Percentiles rank a stretch among this genome's conserved stretches.
These are phyloP conservation scores for Luffa acutangula DNA, from an alignment of 306 rosid genomes.

Conservation along the genomic window DNA sequence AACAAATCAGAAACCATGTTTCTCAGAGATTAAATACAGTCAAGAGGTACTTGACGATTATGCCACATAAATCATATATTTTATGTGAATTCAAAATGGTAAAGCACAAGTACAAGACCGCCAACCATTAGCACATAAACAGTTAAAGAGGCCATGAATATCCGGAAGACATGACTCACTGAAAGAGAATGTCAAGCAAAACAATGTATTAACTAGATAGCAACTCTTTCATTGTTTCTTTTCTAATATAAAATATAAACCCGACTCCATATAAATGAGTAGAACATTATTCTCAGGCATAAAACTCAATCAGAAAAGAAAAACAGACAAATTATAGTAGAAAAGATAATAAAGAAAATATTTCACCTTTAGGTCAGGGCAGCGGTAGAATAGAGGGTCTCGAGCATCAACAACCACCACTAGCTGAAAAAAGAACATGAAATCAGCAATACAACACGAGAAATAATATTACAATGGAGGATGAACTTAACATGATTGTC, in stretches of 20 bases:
- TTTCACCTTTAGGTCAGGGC: conserved; percentile 95
- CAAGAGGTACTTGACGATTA: too few species aligned
- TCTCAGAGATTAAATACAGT: too few species aligned
- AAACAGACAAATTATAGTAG: not conserved
- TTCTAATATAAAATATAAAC: not conserved
- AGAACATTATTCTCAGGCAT: not conserved
- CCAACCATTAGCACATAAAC: too few species aligned
- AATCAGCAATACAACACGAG: not conserved
- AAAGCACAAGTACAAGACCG: too few species aligned
- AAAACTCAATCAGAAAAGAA: not conserved
- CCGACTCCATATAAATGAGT: not conserved
- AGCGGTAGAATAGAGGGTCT: conserved; percentile 83
- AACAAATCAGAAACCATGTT: too few species aligned
- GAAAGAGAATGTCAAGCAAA: too few species aligned
- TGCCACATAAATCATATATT: too few species aligned
- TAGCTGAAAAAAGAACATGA: conserved; percentile 40
- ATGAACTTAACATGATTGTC: not conserved
- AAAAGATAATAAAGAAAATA: not conserved
- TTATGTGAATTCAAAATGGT: too few species aligned
- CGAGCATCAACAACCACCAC: conserved; percentile 96
- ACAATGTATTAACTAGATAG: not conserved
- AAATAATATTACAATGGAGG: not conserved
- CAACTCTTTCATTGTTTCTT: not conserved
- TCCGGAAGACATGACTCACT: too few species aligned
- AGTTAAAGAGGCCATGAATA: too few species aligned